A percentile compares a stretch with the other conserved stretches of the same genome.
Evolutionary conservation across 495 filamentous ascomycete species (phyloP).

Genomic region (Neohortaea acidophila): DNA sequence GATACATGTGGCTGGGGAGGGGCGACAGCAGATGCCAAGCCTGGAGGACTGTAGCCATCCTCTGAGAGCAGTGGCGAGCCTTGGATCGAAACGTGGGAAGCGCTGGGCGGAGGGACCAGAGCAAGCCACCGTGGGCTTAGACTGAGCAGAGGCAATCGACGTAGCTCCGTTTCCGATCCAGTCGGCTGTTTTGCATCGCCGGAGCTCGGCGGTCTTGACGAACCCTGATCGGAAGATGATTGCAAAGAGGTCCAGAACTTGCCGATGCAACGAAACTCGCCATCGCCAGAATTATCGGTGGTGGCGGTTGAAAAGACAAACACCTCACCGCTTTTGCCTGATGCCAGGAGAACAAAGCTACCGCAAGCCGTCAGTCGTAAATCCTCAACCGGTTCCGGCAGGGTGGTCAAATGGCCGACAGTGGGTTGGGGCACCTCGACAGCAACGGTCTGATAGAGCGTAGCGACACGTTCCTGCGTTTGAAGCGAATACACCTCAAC

Average conservation of each 20-base stretch:
- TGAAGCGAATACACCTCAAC: constrained; percentile 73
- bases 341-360: constrained; percentile 54
- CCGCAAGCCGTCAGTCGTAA: constrained; percentile 53
- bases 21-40: constrained; percentile 52
- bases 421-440: constrained; percentile 33
- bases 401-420: constrained; percentile 24
- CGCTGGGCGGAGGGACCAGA: constrained; percentile 58
- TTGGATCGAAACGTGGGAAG: constrained; percentile 52
- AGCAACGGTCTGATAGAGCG: constrained; percentile 46
- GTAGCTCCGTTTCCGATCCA: constrained; percentile 32
- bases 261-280: constrained; percentile 47
- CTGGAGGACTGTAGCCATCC: constrained; percentile 41
- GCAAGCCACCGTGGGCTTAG: constrained; percentile 73
- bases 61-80: constrained; percentile 32
- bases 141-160: constrained; percentile 51
- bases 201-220: constrained; percentile 39
- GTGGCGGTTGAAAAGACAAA: constrained; percentile 44
- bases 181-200: constrained; percentile 35
- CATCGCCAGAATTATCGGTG: constrained; percentile 22
- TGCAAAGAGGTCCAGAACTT: constrained; percentile 80
- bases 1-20: constrained; percentile 61
- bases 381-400: constrained; percentile 50
- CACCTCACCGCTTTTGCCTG: constrained; percentile 70
- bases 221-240: constrained; percentile 33
- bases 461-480: constrained; percentile 49